A percentile compares a stretch with the other conserved stretches of the same genome.
Evolutionary conservation across 768 basidiomycete genomes (phyloP).

Genomic region (Rhodotorula paludigena): DNA sequence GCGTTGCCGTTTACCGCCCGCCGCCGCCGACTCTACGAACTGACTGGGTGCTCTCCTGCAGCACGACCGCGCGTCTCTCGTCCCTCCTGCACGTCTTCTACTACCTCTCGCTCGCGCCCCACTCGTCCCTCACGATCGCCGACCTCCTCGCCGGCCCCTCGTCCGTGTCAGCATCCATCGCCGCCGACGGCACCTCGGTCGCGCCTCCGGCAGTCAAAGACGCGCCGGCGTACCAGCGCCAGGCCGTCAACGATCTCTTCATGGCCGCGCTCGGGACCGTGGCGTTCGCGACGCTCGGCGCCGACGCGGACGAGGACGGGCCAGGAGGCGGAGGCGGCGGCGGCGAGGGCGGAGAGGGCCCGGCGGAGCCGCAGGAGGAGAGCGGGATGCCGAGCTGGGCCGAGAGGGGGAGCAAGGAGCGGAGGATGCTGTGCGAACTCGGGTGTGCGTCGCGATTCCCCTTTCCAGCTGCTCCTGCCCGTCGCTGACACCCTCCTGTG

Average conservation of each 20-base stretch:
- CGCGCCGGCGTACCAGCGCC: not conserved
- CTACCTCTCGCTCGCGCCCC: conserved; percentile 29
- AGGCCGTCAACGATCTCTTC: conserved; percentile 3
- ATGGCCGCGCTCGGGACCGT: conserved; percentile 24
- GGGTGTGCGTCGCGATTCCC: conserved; percentile 8
- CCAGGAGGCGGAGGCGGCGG: no score
- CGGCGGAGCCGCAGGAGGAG: not conserved
- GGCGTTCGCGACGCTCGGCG: conserved; percentile 20
- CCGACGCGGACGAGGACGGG: no score
- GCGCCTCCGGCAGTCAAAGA: not conserved
- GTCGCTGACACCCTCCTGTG: not conserved
- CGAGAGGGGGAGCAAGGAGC: conserved; percentile 1
- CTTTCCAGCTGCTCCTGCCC: not conserved
- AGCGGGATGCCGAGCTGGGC: conserved; percentile 32
- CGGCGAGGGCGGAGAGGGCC: not conserved
- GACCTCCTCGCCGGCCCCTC: not conserved
- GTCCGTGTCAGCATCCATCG: not conserved
- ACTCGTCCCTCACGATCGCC: conserved; percentile 6
- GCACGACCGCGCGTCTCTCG: conserved; percentile 19
- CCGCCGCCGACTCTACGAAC: no score
- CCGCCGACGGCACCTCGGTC: not conserved
- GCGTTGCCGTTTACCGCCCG: not conserved
- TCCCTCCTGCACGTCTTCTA: conserved; percentile 26
- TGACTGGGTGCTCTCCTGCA: not conserved
- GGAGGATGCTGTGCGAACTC: conserved; percentile 16